Evolutionary conservation across 352 stramenopile genomes (phyloP), one percentile per base, ranked within the genome.

Genomic region (Phytophthora crassamura): DNA sequence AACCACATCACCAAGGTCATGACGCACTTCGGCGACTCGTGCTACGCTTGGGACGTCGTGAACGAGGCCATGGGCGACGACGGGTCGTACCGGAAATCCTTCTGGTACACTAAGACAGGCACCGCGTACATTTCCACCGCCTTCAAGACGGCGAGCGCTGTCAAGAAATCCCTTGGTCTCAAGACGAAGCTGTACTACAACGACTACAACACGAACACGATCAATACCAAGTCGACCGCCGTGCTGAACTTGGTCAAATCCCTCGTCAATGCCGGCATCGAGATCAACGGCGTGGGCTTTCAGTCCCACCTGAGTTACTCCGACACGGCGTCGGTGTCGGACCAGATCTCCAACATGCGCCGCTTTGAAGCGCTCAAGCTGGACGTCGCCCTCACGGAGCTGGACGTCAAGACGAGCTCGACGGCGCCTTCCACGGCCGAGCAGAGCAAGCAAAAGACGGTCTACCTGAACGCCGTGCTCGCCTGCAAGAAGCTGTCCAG

Each of bases 81-180:
- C 30, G 57, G 28, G 12, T 39, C 30, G 3, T 64, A 64, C 46
- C 57, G 57, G 16, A 45, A 36, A 34, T 64, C 57, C 11, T 64
- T 64, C 57, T 64, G 57, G 57, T 64, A 64, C 57, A 64, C 57
- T 16, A 58, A 49, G 46, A 64, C 57, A 22, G 57, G 57, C 36
- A 64, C 57, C 12, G 57, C 57, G n/a, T 64, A 64, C 46, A 64
- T 64, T 36, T 50, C 56, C n/a, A 64, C 57, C n/a, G 57, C 47
- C 14, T 65, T 65, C 47, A 59, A 53, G 57, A 52, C 57, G 15
- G 57, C 57, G n/a, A 59, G 38, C 39, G 47, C 57, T 38, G 57
- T 65, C 46, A 65, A 59, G 46, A 45, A 65, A 38, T 46, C 25
- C 18, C 38, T 65, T 18, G 57, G 39, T 3, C 57, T 65, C 6